phyloP scores from a whole-genome alignment of 2,329 filamentous ascomycete species.

The Ceratocystis ficicola region DNA sequence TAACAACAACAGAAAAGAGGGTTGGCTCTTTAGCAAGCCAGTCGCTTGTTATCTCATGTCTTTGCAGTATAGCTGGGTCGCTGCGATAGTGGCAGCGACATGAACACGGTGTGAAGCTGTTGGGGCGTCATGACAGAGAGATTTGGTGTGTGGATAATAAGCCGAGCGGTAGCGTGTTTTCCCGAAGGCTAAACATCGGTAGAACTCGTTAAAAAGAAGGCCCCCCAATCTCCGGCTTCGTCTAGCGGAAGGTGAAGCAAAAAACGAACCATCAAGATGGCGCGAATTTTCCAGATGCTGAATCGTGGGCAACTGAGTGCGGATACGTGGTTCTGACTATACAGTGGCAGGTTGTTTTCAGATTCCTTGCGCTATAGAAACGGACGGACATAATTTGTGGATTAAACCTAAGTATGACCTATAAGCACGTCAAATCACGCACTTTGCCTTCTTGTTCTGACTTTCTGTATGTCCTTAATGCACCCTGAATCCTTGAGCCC shows the following conservation, averaged over 20 bases:
- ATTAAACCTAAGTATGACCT: background rate
- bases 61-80: no score
- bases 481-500: background rate
- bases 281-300: background rate
- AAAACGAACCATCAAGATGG: background rate
- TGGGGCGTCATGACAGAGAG: background rate
- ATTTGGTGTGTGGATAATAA: background rate
- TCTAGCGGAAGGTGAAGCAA: background rate
- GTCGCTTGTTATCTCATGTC: no score
- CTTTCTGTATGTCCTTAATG: background rate
- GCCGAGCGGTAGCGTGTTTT: background rate
- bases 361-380: no score
- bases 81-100: no score
- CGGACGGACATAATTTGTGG: background rate
- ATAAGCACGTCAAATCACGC: background rate
- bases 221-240: background rate
- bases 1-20: no score
- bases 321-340: no score
- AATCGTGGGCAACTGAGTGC: no score
- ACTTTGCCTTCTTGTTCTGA: background rate
- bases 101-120: no score
- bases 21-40: background rate
- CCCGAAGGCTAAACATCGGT: constrained; percentile 2
- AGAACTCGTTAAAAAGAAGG: background rate
- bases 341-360: no score